Base-by-base conservation (phyloP, 768 basidiomycete genomes). In the Lactifluus volemus region DNA sequence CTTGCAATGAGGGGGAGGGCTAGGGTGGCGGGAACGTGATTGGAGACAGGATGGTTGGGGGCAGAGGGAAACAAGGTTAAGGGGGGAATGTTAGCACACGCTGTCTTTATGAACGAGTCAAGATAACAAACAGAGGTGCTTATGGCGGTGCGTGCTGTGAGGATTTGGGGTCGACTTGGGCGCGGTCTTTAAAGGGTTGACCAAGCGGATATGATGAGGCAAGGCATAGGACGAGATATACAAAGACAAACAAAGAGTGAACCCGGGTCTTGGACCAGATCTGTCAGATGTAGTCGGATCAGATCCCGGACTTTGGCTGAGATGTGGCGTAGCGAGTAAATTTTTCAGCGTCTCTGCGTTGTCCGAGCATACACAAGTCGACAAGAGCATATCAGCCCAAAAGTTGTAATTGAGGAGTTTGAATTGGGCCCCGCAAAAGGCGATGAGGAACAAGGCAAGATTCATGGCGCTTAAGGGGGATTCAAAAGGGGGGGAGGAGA, bases 91-190 rank as follows among this genome's bases (percentile, higher is more conserved):
- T 19, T 25, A 41, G 19, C 29, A 17, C n/a, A 42, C 41, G 38
- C 56, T 41, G 41, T 41, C 25, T 25, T 54, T 58, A 53, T 36
- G 17, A 58, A 53, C 25, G 61, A 58, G 61, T 63, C 61, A 63
- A 63, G 56, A 19, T 10, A 49, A 29, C 38, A 42, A 44, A 38
- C 44, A 25, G 39, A 58, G 51, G 41, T 42, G 38, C 21, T 32
- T 41, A 63, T 58, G 61, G 60, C 61, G 42, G 61, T 58, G 53
- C 53, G 56, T 29, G 52, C 45, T 36, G 45, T 45, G 32, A 55
- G 51, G 48, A 52, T 11, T 44, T 12, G 57, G 15, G 49, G 34
- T 25, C 25, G 34, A 17, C 14, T 19, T 10, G 38, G 36, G 55
- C 42, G 21, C 5, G 38, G 52, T 42, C 39, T 63, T 58, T 58